Conservation (phyloP, 805 yeast genomes). For the Metschnikowia kunwiensis region DNA sequence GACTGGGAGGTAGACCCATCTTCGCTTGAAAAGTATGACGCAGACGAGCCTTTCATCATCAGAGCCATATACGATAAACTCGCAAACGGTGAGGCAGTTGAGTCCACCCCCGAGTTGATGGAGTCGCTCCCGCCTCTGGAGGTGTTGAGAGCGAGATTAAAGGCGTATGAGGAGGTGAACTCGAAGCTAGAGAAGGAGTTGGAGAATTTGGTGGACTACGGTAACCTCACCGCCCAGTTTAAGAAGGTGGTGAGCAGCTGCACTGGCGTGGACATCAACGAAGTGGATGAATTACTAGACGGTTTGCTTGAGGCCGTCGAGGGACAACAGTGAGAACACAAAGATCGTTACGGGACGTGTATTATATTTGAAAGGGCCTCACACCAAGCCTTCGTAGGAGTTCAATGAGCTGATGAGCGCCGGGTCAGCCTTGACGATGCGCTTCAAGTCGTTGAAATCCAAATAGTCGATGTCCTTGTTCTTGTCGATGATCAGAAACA, state of each 20-base stretch:
- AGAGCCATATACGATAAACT: conserved; percentile 56
- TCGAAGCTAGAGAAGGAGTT: conserved; percentile 51
- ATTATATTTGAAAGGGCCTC: conserved; percentile 68
- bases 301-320: conserved; percentile 89
- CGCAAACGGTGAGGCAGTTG: conserved; percentile 25
- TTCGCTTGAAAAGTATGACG: conserved; percentile 68
- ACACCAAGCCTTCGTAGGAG: conserved; percentile 78
- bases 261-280: conserved; percentile 78
- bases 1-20: conserved; percentile 60
- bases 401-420: conserved; percentile 72
- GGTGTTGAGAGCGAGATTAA: conserved; percentile 70
- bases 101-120: conserved; percentile 25
- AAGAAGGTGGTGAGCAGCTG: conserved; percentile 86
- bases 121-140: conserved; percentile 42
- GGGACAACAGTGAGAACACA: conserved; percentile 51
- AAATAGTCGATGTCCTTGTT: conserved; percentile 61
- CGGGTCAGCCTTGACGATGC: conserved; percentile 75
- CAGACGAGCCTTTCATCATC: conserved; percentile 88
- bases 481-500: conserved; percentile 72
- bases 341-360: conserved; percentile 64
- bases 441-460: conserved; percentile 79
- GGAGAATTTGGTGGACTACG: conserved; percentile 45
- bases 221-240: conserved; percentile 57
- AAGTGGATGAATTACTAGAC: conserved; percentile 77
- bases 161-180: conserved; percentile 76